Evolutionary conservation across 164 flowering plant genomes (phyloP).

Genomic region (Nelumbo lutea): DNA sequence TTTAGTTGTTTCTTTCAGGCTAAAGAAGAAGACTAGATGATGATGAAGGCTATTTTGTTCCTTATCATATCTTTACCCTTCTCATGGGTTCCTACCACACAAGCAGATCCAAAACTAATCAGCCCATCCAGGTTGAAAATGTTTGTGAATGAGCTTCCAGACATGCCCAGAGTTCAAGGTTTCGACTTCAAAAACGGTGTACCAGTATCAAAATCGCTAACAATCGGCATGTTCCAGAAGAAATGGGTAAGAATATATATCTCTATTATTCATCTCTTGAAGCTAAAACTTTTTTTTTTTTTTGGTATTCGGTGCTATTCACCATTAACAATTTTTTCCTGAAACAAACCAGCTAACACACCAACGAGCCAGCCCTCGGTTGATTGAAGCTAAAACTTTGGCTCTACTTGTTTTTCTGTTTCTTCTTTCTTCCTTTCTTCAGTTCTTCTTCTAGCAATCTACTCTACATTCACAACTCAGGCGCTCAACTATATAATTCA

Average conservation of each 20-base stretch:
- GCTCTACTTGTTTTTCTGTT: background rate
- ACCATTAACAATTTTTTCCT: too few species aligned
- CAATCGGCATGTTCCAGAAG: constrained; percentile 69
- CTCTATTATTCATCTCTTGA: background rate
- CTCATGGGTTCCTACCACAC: background rate
- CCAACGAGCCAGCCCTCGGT: too few species aligned
- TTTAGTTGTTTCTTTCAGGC: too few species aligned
- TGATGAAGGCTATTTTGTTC: background rate
- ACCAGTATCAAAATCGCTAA: constrained; percentile 36
- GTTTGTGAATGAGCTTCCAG: constrained; percentile 81
- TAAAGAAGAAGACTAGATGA: background rate
- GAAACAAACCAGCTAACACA: background rate
- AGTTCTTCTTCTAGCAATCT: too few species aligned
- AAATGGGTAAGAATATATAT: constrained; percentile 47
- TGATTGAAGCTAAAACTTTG: too few species aligned
- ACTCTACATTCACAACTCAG: too few species aligned
- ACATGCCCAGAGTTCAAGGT: constrained; percentile 59
- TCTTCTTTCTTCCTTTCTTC: too few species aligned
- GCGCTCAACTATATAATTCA: too few species aligned
- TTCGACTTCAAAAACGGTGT: constrained; percentile 33
- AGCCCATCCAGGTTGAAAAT: constrained; percentile 37
- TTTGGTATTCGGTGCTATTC: too few species aligned
- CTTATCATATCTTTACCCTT: background rate
- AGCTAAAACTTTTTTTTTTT: too few species aligned
- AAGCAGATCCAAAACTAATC: constrained; percentile 19